Base-by-base conservation (phyloP, 352 stramenopile species). In the Phytophthora aleatoria region DNA sequence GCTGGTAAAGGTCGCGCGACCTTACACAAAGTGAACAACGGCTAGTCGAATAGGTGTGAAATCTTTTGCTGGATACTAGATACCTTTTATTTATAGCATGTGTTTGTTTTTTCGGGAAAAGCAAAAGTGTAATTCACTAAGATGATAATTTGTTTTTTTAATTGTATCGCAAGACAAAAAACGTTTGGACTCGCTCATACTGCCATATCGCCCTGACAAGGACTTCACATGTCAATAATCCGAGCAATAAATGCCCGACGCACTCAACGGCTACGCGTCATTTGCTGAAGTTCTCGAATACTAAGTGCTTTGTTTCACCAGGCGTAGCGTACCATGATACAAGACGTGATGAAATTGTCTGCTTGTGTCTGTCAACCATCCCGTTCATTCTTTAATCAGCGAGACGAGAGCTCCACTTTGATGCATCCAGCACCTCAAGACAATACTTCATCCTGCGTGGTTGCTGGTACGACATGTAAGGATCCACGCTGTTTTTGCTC, bases 391-490 rank as follows among this genome's bases (percentile, higher is more conserved):
- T 28, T 33, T 51, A 62, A 35, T 44, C 47, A 15, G n/a, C 13
- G 20, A 62, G 26, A 5, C 50, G 31, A 50, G 8, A 54, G 35
- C 1, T 64, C 82, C 82, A 91, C 2, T 74, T 65, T 35, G 63
- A 61, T 16, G 70, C 65, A 56, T 77, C 74, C 38, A 94, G 65
- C n/a, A 59, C 44, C 53, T 94, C 70, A 2, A 94, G 79, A 10
- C 67, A 77, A 47, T 86, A 84, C 50, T 77, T 75, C 39, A 81
- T 73, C 47, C 78, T 90, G 24, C 66, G 81, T 30, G 79, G 80
- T 43, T 77, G 73, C 44, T 91, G 81, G 57, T 91, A 94, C 28
- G 69, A 77, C 27, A 91, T 71, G 16, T 89, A 88, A 26, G 82
- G 79, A 48, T 90, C 76, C 5, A 54, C 36, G 10, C 59, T 47